Base-by-base conservation (phyloP, 768 basidiomycete species). In the Pisolithus albus region DNA sequence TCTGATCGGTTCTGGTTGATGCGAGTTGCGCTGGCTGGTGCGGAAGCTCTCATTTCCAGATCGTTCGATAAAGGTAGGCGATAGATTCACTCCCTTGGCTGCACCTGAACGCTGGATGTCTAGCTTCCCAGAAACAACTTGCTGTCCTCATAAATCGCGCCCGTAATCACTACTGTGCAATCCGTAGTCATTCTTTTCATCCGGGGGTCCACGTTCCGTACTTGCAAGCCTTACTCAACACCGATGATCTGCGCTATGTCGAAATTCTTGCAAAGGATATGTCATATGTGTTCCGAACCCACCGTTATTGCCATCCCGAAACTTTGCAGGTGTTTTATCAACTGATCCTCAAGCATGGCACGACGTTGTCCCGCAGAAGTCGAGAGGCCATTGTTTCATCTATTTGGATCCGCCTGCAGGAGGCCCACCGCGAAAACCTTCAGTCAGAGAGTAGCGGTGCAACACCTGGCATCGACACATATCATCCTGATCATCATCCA, bases 1-100 rank as follows among this genome's bases (percentile, higher is more conserved):
- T 69, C 74, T n/a, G 82, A 86, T 60, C 71, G 73, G 45, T 86
- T 79, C 63, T 86, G 84, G 84, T 60, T 79, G 44, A 78, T 86
- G 77, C 75, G 67, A 32, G 76, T 75, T 11, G 59, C 68, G 28
- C 64, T 80, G 8, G 70, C 68, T 13, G 55, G 55, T 28, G 59
- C 63, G 21, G 59, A 58, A n/a, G 46, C 51, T 23, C 41, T 53
- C 23, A 46, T 28, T 32, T 10, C 23, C 7, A 23, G 26, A 32
- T 24, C 45, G n/a, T 45, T 16, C 37, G 46, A 10, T 30, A 39
- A 51, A 23, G 39, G 65, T 68, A 50, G 23, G 66, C 36, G 7
- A 24, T 51, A 6, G 23, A 18, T 34, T 36, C 10, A 13, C 15
- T 49, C 23, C 28, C 36, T 18, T 41, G 19, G 43, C 50, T 34